Conservation (phyloP, 75 land plant species). For the Pinus tabuliformis region DNA sequence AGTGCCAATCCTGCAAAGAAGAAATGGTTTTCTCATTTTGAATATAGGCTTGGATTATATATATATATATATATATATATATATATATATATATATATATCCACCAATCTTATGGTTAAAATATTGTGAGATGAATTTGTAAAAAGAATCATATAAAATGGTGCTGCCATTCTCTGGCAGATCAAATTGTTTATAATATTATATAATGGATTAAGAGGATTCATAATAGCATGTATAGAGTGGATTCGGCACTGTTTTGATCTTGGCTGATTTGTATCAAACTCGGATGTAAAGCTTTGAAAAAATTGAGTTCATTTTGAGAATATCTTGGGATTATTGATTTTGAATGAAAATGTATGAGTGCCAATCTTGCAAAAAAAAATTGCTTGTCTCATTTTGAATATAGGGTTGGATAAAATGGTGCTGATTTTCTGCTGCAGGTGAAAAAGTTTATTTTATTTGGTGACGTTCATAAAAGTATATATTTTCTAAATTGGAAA, state of each 20-base stretch:
- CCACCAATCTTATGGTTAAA: too few species aligned
- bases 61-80: too few species aligned
- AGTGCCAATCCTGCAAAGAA: not conserved
- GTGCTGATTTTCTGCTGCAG: constrained; percentile 27
- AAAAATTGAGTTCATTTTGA: not conserved
- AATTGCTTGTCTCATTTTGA: not conserved
- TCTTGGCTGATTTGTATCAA: not conserved
- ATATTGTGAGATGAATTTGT: too few species aligned
- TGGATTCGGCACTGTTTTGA: not conserved
- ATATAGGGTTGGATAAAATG: not conserved
- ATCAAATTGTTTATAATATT: too few species aligned
- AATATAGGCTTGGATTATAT: not conserved
- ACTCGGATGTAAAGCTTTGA: not conserved
- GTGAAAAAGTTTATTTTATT: constrained; percentile 94
- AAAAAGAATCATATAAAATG: too few species aligned
- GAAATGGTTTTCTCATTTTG: not conserved
- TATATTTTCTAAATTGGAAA: constrained; percentile 96
- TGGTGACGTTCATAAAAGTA: constrained; percentile 96
- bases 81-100: too few species aligned
- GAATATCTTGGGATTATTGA: not conserved
- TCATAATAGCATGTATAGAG: not conserved
- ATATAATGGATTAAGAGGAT: too few species aligned
- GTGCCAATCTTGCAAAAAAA: not conserved
- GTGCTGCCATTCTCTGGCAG: too few species aligned
- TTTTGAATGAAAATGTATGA: not conserved